Base-by-base conservation (phyloP, 495 filamentous ascomycete species). In the Daldinia loculata region DNA sequence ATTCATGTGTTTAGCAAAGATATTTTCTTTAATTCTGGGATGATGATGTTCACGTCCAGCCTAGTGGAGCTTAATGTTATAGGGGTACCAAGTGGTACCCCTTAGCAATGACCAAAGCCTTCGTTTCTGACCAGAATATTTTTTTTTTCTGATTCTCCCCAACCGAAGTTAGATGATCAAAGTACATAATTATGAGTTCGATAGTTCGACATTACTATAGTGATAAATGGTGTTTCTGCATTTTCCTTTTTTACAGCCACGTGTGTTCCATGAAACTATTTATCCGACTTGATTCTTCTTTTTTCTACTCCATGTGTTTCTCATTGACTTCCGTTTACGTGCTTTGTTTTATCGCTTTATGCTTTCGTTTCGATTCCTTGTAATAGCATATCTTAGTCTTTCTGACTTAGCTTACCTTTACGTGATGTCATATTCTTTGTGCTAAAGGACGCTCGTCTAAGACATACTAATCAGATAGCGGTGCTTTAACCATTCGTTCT, bases 391-490 rank as follows among this genome's bases (percentile, higher is more conserved):
- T 48, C 17, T 48, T 11, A 19, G 2, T 6, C 17, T 48, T 36
- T 36, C 34, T 36, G 12, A 36, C 34, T 14, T 36, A 36, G 34
- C 34, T 36, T 36, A 36, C 12, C 34, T 36, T 36, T 48, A 48
- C 43, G 43, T 48, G 43, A 48, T 48, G 17, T 22, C 43, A 48
- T 48, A 9, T 8, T 48, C 43, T 48, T 48, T 48, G 43, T 48
- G 8, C 17, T 48, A 24, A 22, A 12, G 19, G 43, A 12, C 11
- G 19, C 43, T 2, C n/a, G 19, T 24, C 19, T 12, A 11, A 48
- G 43, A 48, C 8, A 48, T 22, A 48, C 43, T 48, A 24, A 48
- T 12, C 9, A 12, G 9, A 48, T 48, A 24, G 9, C 9, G 19
- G 11, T 48, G 19, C 43, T 1, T 2, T 12, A 48, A 48, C 19